phyloP scores from a whole-genome alignment of 306 rosid genomes.

The Vigna mungo region DNA sequence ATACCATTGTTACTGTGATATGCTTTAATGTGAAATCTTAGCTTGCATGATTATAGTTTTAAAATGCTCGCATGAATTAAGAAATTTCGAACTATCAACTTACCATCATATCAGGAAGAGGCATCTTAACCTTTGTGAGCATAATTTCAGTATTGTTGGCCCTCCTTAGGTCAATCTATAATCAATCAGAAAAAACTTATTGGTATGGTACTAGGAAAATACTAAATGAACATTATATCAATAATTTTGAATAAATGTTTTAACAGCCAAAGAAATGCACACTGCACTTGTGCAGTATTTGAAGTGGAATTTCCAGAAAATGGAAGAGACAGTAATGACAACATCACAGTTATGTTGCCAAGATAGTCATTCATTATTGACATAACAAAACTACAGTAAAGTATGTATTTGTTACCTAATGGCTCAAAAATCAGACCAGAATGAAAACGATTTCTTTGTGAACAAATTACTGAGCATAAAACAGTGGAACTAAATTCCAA shows the following conservation, averaged over 20 bases:
- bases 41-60: constrained; percentile 31
- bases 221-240: constrained; percentile 27
- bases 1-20: neutral
- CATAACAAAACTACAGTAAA: constrained; percentile 24
- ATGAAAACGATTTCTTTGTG: constrained; percentile 34
- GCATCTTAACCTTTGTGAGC: constrained; percentile 99
- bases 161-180: constrained; percentile 86
- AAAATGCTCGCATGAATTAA: constrained; percentile 28
- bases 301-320: constrained; percentile 4
- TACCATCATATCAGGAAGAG: constrained; percentile 99
- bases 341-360: constrained; percentile 20
- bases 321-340: constrained; percentile 19
- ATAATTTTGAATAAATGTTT: constrained; percentile 28
- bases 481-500: constrained; percentile 37
- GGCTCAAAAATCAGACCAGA: constrained; percentile 20
- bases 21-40: constrained; percentile 44
- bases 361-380: constrained; percentile 13
- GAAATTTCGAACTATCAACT: constrained; percentile 47
- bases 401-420: constrained; percentile 19
- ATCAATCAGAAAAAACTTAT: constrained; percentile 30
- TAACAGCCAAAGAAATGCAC: constrained; percentile 34
- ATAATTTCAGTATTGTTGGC: constrained; percentile 96
- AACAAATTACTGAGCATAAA: constrained; percentile 31
- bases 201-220: constrained; percentile 36
- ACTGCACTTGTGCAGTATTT: constrained; percentile 1